A percentile compares a stretch with the other conserved stretches of the same genome.
These are phyloP conservation scores for Oenanthe javanica DNA, from an alignment of 140 eudicot species.

Conservation along the genomic window DNA sequence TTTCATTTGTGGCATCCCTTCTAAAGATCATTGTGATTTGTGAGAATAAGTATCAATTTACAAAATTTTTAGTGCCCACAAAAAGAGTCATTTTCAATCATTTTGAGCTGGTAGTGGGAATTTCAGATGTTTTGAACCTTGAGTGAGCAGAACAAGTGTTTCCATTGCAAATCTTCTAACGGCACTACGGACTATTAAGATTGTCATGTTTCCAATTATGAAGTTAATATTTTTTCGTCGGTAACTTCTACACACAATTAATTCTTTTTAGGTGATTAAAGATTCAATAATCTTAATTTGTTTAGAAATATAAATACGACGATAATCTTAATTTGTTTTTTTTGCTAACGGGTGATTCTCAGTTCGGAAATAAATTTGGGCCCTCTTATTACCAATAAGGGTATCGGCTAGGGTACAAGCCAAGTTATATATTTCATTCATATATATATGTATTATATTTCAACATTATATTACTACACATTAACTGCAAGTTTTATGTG, in stretches of 20 bases:
- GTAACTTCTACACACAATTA: too few species aligned
- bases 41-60: neutral
- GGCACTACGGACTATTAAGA: slow-evolving; percentile 19
- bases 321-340: too few species aligned
- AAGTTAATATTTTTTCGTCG: too few species aligned
- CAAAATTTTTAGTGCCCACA: neutral
- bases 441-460: neutral
- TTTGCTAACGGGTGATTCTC: too few species aligned
- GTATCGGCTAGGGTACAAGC: neutral
- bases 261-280: too few species aligned
- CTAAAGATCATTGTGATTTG: slow-evolving; percentile 6
- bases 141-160: neutral
- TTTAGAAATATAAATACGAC: too few species aligned
- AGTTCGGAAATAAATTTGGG: neutral
- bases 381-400: neutral
- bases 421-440: neutral
- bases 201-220: too few species aligned
- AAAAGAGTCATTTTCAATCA: neutral
- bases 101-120: neutral
- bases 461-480: neutral
- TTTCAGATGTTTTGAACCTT: neutral
- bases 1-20: slow-evolving; percentile 75
- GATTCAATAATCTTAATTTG: too few species aligned
- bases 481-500: slow-evolving; percentile 9
- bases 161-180: slow-evolving; percentile 66